Base-by-base conservation (phyloP, 208 protist genomes). In the Leishmania tropica region DNA sequence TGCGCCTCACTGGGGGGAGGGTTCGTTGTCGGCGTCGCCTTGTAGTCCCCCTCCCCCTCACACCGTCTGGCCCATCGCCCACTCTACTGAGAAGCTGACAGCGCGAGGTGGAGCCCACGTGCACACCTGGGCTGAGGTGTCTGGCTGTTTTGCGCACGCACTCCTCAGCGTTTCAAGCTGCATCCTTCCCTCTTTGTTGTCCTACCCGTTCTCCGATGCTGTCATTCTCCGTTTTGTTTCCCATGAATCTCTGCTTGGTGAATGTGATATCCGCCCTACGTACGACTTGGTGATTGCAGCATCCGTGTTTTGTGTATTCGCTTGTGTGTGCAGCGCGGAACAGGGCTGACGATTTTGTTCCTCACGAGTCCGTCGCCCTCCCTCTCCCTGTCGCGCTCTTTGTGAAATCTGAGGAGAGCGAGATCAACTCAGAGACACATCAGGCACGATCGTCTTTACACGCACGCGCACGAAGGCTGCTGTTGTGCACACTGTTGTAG, bases 331-430 rank as follows among this genome's bases (percentile, higher is more conserved):
- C 19, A 17, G 74, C n/a, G 19, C 45, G 54, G 35, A 13, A 74
- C n/a, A 42, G 2, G 31, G 1, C 17, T 70, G 56, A 70, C 51
- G 8, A 47, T 68, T 53, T 17, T 81, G 31, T 48, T 72, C 40
- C 40, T 47, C 40, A 13, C 67, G 15, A 48, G 17, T 72, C 19
- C 31, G n/a, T 65, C 31, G 21, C 31, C n/a, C 73, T 48, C 24
- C 45, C 54, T 64, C 17, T 81, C 62, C 42, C 51, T 78, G 28
- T 84, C 51, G 71, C 47, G 15, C 65, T 7, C 19, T 60, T 56
- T 83, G 31, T 40, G 31, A 35, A 35, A 24, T 68, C 62, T 35
- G 11, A 37, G 62, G 5, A 17, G 19, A 31, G 28, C 5, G 42
- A n/a, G 7, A 72, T 48, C 11, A 72, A 3, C 1, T 7, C 67